Evolutionary conservation across 352 stramenopile species (phyloP), one percentile per base, ranked within the genome.

Genomic region (Pythium periplocum): DNA sequence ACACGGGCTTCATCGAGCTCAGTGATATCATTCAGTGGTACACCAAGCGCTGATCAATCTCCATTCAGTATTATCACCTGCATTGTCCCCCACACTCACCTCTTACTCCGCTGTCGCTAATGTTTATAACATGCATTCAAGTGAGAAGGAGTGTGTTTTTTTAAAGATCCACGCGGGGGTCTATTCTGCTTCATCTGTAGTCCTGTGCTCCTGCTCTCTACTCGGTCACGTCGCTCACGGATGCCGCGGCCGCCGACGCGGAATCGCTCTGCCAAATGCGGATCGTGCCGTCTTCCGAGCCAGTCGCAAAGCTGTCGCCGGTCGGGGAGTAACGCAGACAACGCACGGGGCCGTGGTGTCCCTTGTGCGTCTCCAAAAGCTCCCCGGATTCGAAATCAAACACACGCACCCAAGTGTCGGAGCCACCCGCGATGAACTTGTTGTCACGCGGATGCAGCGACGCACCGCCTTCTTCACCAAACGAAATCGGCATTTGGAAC

Each of bases 251-350:
- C 3, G 77, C 71, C 11, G 78, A 89, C 48, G 70, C 69, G 35
- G 69, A 84, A 57, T 92, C 81, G 45, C 68, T 92, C 56, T 92
- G 84, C 96, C 96, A 99, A 53, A 99, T 88, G 60, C 96, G 92
- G 75, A 99, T 98, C 42, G 96, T 99, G 49, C 96, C 97, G 75
- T 99, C 97, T 66, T 99, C 96, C 3, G 87, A 98, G 26, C 96
- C 97, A 9, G 93, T 98, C 4, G 95, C 96, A 70, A 98, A 98
- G 30, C 79, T 95, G 57, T 93, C 83, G 32, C 96, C 96, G 55
- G 70, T 81, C 4, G 96, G 96, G 30, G 84, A 70, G 81, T 98
- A 99, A 41, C 96, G 86, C 59, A 99, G 66, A 89, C 96, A 99
- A 54, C 96, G 80, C 63, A 99, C 90, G 8, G 97, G 96, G 4